Base-by-base conservation (phyloP, 345 rosid genomes). In the Eucalyptus regnans region DNA sequence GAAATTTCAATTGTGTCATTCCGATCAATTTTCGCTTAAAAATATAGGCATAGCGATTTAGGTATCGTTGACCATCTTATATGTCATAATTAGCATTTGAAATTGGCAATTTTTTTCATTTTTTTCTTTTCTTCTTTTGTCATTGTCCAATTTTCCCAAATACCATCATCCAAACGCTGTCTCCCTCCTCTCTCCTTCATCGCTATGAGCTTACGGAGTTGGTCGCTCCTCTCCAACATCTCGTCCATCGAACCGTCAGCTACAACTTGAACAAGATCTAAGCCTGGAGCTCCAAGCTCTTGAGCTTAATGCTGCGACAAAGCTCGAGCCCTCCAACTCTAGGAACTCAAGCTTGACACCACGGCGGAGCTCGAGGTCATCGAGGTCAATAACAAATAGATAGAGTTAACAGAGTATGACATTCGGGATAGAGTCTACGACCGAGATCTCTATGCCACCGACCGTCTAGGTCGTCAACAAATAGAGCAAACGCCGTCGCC, bases 61-160 rank as follows among this genome's bases (percentile, higher is more conserved):
- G 4, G 20, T 10, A 4, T 17, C 7, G 0, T 33, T 33, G 44
- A 8, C 20, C 12, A 33, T 68, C 12, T 33, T 68, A 9, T 31
- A 3, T 33, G 81, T 0, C 23, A 68, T 16, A 0, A 17, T 18
- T 1, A 2, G 1, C 37, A 9, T 68, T 68, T 68, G 13, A 68
- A 18, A 33, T 33, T 18, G 23, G 17, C 23, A 68, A 33, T 33
- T 68, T 33, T 68, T n/a, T 31, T 66, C 6, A 66, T 66, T 15
- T 66, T 6, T 66, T 66, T 64, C 0, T 2, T 7, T 66, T 66
- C 10, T 66, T 15, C 79, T 31, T 31, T 66, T 66, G 2, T 15
- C 18, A 66, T 8, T 66, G 41, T 8, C 3, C 41, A 66, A 33
- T 17, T 64, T n/a, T n/a, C 18, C 76, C 76, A 64, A 14, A 64